These are phyloP conservation scores for Triticum urartu DNA, from an alignment of 176 grass and related monocot genomes.

Conservation along the genomic window DNA sequence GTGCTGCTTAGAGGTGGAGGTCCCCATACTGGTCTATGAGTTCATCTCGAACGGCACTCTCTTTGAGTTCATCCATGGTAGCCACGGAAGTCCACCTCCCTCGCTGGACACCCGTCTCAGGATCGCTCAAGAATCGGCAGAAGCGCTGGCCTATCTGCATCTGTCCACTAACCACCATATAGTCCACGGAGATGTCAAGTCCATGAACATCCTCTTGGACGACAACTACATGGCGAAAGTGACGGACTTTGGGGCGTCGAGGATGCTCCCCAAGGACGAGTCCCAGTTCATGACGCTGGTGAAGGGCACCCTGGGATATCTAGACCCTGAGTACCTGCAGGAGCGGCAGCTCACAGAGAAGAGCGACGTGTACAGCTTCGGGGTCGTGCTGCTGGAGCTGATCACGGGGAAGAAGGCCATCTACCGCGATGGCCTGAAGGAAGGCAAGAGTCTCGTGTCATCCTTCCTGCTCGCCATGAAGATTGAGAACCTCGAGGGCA, in stretches of 20 bases:
- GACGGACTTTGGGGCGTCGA: background rate
- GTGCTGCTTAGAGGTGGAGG: background rate
- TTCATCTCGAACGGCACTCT: background rate
- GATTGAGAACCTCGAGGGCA: background rate
- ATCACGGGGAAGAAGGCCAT: background rate
- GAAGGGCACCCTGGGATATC: background rate
- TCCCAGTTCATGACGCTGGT: slow-evolving; percentile 17
- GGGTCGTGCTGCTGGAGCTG: slow-evolving; percentile 5
- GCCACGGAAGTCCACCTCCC: background rate
- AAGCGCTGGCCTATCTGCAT: slow-evolving; percentile 3
- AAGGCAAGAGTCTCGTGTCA: background rate
- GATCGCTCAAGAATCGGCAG: background rate
- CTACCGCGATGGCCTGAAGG: background rate
- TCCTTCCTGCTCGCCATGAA: background rate
- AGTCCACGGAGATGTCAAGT: slow-evolving; percentile 7
- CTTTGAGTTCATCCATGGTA: background rate
- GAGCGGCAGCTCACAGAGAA: background rate
- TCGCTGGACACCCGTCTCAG: background rate
- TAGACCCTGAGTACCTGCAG: slow-evolving; percentile 32
- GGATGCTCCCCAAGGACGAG: background rate
- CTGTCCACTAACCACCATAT: background rate
- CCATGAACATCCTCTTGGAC: background rate
- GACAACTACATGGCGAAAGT: background rate
- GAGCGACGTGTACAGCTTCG: slow-evolving; percentile 30
- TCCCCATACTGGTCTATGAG: background rate